These are phyloP conservation scores for Diplocarpon rosae DNA, from an alignment of 2,329 filamentous ascomycete species.

Conservation along the genomic window DNA sequence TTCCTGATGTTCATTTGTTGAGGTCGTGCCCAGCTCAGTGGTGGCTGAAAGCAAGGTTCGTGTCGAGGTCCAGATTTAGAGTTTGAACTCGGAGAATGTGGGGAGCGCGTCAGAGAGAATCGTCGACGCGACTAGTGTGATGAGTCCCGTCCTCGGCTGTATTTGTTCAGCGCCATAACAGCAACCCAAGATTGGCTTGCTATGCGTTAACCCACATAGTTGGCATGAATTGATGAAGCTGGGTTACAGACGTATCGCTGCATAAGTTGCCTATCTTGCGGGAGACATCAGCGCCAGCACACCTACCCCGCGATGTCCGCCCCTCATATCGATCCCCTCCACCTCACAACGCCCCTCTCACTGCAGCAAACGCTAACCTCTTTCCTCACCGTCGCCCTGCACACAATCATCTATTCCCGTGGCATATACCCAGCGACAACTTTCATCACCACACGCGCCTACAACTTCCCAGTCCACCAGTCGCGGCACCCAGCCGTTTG, in stretches of 20 bases:
- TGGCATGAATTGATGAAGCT: too few relatives aligned
- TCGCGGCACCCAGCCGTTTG: constrained; percentile 60
- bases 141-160: too few relatives aligned
- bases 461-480: constrained; percentile 61
- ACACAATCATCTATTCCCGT: constrained; percentile 60
- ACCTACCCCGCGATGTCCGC: constrained; percentile 3
- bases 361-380: constrained; percentile 48
- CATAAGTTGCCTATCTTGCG: too few relatives aligned
- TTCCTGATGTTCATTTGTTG: background rate
- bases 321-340: constrained; percentile 10
- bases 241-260: too few relatives aligned
- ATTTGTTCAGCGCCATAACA: too few relatives aligned
- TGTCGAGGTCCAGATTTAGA: background rate
- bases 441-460: constrained; percentile 56
- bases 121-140: background rate
- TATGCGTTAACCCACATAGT: too few relatives aligned
- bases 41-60: background rate
- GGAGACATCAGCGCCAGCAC: background rate
- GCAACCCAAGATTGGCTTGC: too few relatives aligned
- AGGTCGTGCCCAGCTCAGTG: background rate
- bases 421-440: constrained; percentile 52
- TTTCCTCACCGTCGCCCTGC: constrained; percentile 59
- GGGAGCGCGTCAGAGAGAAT: background rate
- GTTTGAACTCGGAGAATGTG: background rate
- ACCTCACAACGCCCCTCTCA: constrained; percentile 32